These are phyloP conservation scores for Exserohilum rostratum DNA, from an alignment of 2,329 filamentous ascomycete species.

Conservation along the genomic window DNA sequence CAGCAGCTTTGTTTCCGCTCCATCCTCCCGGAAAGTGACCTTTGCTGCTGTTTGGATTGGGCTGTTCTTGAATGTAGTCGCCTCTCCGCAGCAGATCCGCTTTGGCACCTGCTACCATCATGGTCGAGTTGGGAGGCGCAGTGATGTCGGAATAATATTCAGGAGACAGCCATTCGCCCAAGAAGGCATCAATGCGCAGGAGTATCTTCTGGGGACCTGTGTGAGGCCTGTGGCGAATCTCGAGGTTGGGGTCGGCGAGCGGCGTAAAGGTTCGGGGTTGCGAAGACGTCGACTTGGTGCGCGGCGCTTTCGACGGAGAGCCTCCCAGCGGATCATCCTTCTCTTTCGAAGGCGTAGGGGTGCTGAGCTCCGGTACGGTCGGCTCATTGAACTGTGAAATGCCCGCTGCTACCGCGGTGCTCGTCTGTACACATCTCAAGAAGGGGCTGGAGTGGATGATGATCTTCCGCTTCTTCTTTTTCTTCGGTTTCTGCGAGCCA, in stretches of 20 bases:
- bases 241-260: constrained; percentile 46
- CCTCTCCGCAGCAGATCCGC: constrained; percentile 80
- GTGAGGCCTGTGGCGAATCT: constrained; percentile 40
- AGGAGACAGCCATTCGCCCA: constrained; percentile 93
- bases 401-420: constrained; percentile 84
- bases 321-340: constrained; percentile 14
- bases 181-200: constrained; percentile 85
- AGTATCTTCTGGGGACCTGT: constrained; percentile 45
- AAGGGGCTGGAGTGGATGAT: constrained; percentile 95
- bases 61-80: constrained; percentile 62
- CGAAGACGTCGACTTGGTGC: constrained; percentile 23
- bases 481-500: constrained; percentile 28
- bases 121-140: constrained; percentile 80
- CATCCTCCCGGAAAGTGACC: constrained; percentile 64
- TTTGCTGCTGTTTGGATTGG: constrained; percentile 45
- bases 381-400: constrained; percentile 68
- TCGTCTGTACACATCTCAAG: constrained; percentile 89
- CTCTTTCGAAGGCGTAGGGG: constrained; percentile 26
- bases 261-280: constrained; percentile 39
- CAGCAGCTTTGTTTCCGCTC: constrained; percentile 49
- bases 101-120: constrained; percentile 90
- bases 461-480: constrained; percentile 72
- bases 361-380: constrained; percentile 29
- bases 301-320: constrained; percentile 24
- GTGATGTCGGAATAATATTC: constrained; percentile 94